Base-by-base conservation (phyloP, 2,329 filamentous ascomycete species). In the Fusarium chuoi region DNA sequence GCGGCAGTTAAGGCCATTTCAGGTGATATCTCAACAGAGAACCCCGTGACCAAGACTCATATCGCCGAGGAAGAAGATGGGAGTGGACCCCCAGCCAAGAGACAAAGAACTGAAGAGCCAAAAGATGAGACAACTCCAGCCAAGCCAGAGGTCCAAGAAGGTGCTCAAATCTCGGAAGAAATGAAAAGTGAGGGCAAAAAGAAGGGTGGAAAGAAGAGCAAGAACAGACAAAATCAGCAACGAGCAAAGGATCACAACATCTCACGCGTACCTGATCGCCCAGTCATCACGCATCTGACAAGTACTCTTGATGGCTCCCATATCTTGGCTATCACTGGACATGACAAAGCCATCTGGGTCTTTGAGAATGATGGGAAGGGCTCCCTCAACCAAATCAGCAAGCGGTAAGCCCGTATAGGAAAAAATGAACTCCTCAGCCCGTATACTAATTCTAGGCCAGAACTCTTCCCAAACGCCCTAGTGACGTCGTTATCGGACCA, bases 281-380 rank as follows among this genome's bases (percentile, higher is more conserved):
- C 92, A 10, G 90, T 92, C 77, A 89, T 98, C 62, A 92, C 91
- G 66, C 89, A 92, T 71, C 80, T 98, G 73, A 85, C 89, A 28
- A 83, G 89, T 35, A 92, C 94, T 1, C 81, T 85, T 20, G 87
- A 93, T 74, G 89, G 91, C 20, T 86, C 88, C 46, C 86, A 97
- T 83, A 81, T 97, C 26, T 85, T 98, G 46, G 93, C 91, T 28
- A 89, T 97, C 36, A 97, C 95, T 14, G 92, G 90, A n/a, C 94
- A 97, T 78, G 96, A 98, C 85, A 99, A 99, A 85, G 91, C 89
- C 56, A 87, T 99, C 45, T 93, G 94, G 81, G 94, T 98, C 1
- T 94, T 98, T 79, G 86, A 90, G 74, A 86, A 95, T 67, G 87
- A 90, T 36, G 84, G 87, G 5, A 82, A 88, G 59, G 93, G 91